A percentile compares a stretch with the other conserved stretches of the same genome.
Conservation (phyloP, 345 rosid species). For the Draba incana region DNA sequence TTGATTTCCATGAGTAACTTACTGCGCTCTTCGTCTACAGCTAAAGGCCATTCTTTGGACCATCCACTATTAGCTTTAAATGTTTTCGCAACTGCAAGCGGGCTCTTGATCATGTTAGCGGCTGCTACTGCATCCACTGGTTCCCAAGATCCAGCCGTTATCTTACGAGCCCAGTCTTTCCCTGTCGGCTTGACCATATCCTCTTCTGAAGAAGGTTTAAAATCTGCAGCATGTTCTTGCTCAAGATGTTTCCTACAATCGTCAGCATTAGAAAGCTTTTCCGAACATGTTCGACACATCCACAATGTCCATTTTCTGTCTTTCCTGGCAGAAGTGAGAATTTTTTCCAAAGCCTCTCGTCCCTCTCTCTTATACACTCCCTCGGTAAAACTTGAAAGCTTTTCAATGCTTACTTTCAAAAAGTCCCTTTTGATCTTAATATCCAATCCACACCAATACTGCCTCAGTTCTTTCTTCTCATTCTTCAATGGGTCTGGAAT, state of each 20-base stretch:
- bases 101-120: constrained; percentile 23
- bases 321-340: constrained; percentile 3
- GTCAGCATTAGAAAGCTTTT: constrained; percentile 16
- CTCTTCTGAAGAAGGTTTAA: not conserved
- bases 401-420: constrained; percentile 26
- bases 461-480: not conserved
- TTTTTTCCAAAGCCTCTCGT: constrained; percentile 8
- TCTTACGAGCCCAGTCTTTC: constrained; percentile 27
- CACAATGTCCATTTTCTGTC: constrained; percentile 23
- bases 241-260: constrained; percentile 38
- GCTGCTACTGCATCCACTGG: constrained; percentile 32
- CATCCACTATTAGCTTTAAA: constrained; percentile 36
- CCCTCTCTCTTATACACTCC: not conserved
- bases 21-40: constrained; percentile 22
- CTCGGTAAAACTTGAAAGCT: not conserved
- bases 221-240: constrained; percentile 13
- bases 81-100: constrained; percentile 5
- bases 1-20: constrained; percentile 23
- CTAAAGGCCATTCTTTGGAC: constrained; percentile 36
- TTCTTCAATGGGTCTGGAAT: not conserved
- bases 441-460: constrained; percentile 25
- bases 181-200: constrained; percentile 9
- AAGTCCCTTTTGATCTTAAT: constrained; percentile 17
- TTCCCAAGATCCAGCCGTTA: constrained; percentile 13
- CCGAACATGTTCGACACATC: constrained; percentile 22